Percentiles rank a stretch among this genome's conserved stretches.
Evolutionary conservation across 2,329 filamentous ascomycete species (phyloP).

Genomic region (Stenocarpella maydis): DNA sequence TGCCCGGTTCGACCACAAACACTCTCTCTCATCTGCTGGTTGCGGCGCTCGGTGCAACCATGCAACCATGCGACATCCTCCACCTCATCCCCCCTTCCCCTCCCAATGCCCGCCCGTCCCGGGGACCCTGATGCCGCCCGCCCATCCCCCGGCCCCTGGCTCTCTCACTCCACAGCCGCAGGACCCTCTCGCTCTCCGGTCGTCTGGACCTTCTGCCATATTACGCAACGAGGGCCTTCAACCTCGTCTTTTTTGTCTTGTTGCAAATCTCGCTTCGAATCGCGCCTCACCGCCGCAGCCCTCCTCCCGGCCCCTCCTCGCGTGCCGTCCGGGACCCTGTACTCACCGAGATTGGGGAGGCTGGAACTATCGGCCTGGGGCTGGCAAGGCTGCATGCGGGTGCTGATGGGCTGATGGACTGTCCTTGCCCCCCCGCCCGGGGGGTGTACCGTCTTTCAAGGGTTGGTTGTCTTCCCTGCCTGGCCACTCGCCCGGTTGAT

Average conservation of each 20-base stretch:
- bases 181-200: neutral
- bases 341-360: neutral
- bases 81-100: neutral
- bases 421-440: too few relatives aligned
- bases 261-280: conserved; percentile 20
- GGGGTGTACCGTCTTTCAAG: too few relatives aligned
- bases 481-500: conserved; percentile 9
- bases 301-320: neutral
- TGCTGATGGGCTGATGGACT: conserved; percentile 2
- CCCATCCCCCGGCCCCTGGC: neutral
- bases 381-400: conserved; percentile 6
- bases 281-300: conserved; percentile 10
- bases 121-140: conserved; percentile 12
- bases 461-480: too few relatives aligned
- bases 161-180: conserved; percentile 14
- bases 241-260: neutral
- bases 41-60: conserved; percentile 8
- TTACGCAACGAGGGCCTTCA: neutral
- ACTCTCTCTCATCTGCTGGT: neutral
- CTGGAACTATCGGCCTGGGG: neutral
- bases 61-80: conserved; percentile 15
- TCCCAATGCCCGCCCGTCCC: neutral
- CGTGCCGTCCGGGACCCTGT: neutral
- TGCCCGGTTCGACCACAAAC: neutral
- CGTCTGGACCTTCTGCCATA: neutral